Evolutionary conservation across 1,139 yeast species (phyloP), one percentile per base, ranked within the genome.

Genomic region (Kodamaea plutei): DNA sequence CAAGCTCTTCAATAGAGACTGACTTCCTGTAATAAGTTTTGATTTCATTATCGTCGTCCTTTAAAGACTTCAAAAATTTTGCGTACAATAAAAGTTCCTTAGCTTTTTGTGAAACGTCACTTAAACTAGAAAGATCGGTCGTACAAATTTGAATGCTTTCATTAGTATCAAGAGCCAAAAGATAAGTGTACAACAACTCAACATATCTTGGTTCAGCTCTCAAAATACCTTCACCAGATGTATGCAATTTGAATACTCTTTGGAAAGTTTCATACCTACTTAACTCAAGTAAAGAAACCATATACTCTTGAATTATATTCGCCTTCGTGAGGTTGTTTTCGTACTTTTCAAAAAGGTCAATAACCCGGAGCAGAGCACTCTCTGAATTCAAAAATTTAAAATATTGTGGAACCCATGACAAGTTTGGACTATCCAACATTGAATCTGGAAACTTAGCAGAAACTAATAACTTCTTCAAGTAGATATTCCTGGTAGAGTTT

Each of bases 101-200:
- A 14, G 50, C 35, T 14, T 33, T 36, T 8, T 39, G 34, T 3
- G 50, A 40, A n/a, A 39, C 31, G 3, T 35, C 26, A n/a, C n/a
- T n/a, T n/a, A n/a, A n/a, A n/a, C n/a, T n/a, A n/a, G n/a, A n/a
- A n/a, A n/a, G n/a, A n/a, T n/a, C n/a, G n/a, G n/a, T n/a, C n/a
- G n/a, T n/a, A n/a, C n/a, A n/a, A 11, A 45, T 17, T 9, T 45
- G 43, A 39, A 42, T 7, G 49, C 56, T 29, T 29, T 34, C 27
- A n/a, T 16, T 21, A 4, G 39, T 35, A 6, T 37, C 41, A 23
- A 41, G 30, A 3, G 34, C 26, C 27, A 44, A 33, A 30, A 54
- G 56, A 35, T 56, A 58, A 9, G 43, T 43, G 22, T 58, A 43
- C 16, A 58, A 41, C 21, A 56, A 42, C 14, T 44, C 46, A 13